A percentile compares a stretch with the other conserved stretches of the same genome.
Evolutionary conservation across 2,329 filamentous ascomycete species (phyloP).

Genomic region (Monilinia fructicola): DNA sequence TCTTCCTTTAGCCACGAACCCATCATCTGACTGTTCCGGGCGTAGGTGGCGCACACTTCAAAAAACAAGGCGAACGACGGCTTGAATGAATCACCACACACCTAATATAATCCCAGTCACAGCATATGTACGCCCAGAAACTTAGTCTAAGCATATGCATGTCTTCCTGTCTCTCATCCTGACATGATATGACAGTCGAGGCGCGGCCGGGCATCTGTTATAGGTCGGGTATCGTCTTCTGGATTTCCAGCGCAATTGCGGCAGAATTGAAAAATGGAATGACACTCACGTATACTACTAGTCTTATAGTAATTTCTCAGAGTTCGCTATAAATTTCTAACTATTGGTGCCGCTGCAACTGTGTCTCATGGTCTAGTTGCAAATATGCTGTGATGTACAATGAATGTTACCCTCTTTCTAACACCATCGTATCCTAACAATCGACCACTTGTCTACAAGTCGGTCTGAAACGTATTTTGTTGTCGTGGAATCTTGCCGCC

Average conservation of each 20-base stretch:
- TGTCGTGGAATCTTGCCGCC: conserved; percentile 5
- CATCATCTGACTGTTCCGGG: conserved; percentile 13
- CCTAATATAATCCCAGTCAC: conserved; percentile 4
- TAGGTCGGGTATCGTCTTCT: no score
- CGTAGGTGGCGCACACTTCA: neutral
- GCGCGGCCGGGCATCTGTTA: no score
- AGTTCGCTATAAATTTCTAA: conserved; percentile 1
- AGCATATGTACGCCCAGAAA: conserved; percentile 13
- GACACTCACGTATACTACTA: neutral
- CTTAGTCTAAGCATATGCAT: conserved; percentile 11
- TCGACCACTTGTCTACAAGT: neutral
- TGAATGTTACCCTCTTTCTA: neutral
- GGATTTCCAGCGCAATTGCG: neutral
- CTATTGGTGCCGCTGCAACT: neutral
- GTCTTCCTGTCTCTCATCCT: conserved; percentile 1
- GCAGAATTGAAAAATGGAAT: neutral
- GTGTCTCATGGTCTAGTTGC: neutral
- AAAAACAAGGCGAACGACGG: conserved; percentile 18
- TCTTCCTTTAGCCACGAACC: neutral
- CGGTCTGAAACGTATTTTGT: conserved; percentile 16
- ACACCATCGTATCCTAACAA: neutral
- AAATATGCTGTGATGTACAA: neutral
- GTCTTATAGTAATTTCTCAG: neutral
- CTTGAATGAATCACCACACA: conserved; percentile 11
- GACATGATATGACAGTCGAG: no score